Base-by-base conservation (phyloP, 306 rosid species). In the Calophaca sinica region DNA sequence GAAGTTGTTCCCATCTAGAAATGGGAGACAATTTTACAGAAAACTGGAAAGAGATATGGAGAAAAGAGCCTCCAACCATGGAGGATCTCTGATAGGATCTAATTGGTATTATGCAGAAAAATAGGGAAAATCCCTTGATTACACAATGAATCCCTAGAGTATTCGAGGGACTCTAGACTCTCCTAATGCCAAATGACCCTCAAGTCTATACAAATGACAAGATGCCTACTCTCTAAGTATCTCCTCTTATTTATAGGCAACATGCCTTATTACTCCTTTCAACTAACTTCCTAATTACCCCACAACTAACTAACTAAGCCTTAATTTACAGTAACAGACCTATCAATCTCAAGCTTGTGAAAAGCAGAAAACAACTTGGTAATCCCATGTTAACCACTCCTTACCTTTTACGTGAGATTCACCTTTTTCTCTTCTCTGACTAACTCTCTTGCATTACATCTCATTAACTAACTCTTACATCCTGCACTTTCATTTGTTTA, bases 1-100 rank as follows among this genome's bases (percentile, higher is more conserved):
- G 62, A 69, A 69, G 9, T 51, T 35, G 36, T 69, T 35, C 61
- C 62, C 8, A 51, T 68, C 73, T 4, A 26, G 48, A 69, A 31
- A 68, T 14, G 13, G 20, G 46, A 72, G 72, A 57, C 35, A 58
- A 58, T 58, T 72, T 58, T 4, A 29, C 8, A 14, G n/a, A 44
- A 31, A 72, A 45, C 26, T 9, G 28, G 78, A 38, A 63, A 51
- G 48, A 59, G 39, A 62, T 10, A 66, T 39, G 20, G 6, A 60
- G 12, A 36, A 51, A 62, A 12, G 3, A 51, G 54, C 70, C 33
- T 61, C 39, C 67, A 35, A 33, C 70, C 14, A 31, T 42, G 46
- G 15, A 58, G 14, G 26, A 20, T 20, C 26, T 20, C 26, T 20
- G 26, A 20, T 20, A 20, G 26, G 26, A 20, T 20, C 26, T 20